Conservation (phyloP, 2,329 filamentous ascomycete genomes). For the Tolypocladium album region DNA sequence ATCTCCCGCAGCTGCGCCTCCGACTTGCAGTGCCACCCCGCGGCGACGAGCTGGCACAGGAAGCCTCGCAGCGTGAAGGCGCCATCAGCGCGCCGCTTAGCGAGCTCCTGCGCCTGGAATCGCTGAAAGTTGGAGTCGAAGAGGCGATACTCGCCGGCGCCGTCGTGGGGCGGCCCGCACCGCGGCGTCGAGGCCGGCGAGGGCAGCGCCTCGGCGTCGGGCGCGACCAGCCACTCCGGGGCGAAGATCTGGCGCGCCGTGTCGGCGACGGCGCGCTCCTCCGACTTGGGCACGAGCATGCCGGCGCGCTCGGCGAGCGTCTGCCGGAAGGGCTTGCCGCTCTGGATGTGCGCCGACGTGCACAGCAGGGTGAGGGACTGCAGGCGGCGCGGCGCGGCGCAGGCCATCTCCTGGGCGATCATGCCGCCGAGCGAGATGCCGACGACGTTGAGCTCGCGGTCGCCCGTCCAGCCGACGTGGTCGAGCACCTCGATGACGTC, state of each 20-base stretch:
- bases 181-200: conserved; percentile 27
- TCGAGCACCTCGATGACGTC: conserved; percentile 62
- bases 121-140: conserved; percentile 74
- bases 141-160: conserved; percentile 26
- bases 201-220: conserved; percentile 48
- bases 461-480: conserved; percentile 55
- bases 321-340: conserved; percentile 50
- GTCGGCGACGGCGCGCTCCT: conserved; percentile 55
- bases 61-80: conserved; percentile 59
- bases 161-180: conserved; percentile 17
- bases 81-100: conserved; percentile 52
- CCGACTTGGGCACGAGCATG: conserved; percentile 58
- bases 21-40: conserved; percentile 70
- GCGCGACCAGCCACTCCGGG: conserved; percentile 46
- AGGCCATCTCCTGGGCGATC: conserved; percentile 75
- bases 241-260: conserved; percentile 59
- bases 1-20: conserved; percentile 52
- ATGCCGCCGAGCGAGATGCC: conserved; percentile 85
- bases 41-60: conserved; percentile 66
- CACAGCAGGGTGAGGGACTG: conserved; percentile 48
- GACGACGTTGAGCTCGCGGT: conserved; percentile 50
- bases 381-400: conserved; percentile 39
- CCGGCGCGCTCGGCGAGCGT: conserved; percentile 48
- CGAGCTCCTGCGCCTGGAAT: conserved; percentile 68
- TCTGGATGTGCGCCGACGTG: conserved; percentile 50